Percentiles rank a stretch among this genome's conserved stretches.
Conservation (phyloP, 2,329 filamentous ascomycete genomes). For the Aspergillus pseudoglaucus region DNA sequence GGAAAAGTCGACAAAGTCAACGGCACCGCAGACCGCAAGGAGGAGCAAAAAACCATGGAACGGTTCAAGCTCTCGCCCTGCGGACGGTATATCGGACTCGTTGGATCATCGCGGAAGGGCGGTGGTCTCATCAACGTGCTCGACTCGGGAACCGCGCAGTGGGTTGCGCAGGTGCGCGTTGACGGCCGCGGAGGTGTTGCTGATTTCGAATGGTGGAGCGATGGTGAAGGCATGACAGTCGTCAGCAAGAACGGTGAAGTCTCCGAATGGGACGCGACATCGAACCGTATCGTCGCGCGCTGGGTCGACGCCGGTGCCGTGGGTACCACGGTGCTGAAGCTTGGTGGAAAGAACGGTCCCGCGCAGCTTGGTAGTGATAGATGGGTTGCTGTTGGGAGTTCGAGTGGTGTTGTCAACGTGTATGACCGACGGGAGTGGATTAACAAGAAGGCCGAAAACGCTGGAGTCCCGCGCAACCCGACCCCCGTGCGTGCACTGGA, state of each 20-base stretch:
- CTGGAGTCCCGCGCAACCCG: conserved; percentile 58
- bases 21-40: conserved; percentile 61
- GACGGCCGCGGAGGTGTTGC: conserved; percentile 78
- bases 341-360: conserved; percentile 52
- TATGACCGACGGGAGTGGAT: conserved; percentile 72
- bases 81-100: conserved; percentile 76
- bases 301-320: conserved; percentile 91
- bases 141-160: conserved; percentile 73
- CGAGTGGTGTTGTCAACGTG: conserved; percentile 82
- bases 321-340: conserved; percentile 71
- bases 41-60: conserved; percentile 88
- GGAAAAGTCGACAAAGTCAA: conserved; percentile 76
- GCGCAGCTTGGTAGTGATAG: conserved; percentile 62
- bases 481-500: conserved; percentile 69
- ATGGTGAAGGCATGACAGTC: conserved; percentile 73
- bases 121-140: conserved; percentile 85
- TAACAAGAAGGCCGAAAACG: conserved; percentile 28
- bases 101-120: conserved; percentile 73
- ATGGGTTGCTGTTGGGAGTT: conserved; percentile 84
- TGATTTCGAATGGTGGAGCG: conserved; percentile 89
- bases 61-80: conserved; percentile 80
- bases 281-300: conserved; percentile 64
- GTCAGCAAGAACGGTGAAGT: conserved; percentile 82
- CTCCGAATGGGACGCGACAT: conserved; percentile 73
- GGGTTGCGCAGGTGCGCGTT: conserved; percentile 74